Conservation (phyloP, 2,329 filamentous ascomycete species). For the Alternaria rosae region DNA sequence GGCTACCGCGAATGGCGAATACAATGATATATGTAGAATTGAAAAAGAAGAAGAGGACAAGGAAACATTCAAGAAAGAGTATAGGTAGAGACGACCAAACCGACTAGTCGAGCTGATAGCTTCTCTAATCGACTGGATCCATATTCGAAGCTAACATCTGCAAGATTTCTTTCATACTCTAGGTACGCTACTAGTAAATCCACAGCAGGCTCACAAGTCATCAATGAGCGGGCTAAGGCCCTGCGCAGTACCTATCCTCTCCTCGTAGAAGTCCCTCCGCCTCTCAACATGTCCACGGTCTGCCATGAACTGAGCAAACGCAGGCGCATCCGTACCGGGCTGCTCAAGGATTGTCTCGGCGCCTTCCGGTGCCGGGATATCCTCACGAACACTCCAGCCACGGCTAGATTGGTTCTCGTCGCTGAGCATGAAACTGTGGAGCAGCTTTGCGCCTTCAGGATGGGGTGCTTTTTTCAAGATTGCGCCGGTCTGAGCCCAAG, state of each 20-base stretch:
- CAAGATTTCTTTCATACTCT: too few species aligned
- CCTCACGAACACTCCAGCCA: slow-evolving; percentile 49
- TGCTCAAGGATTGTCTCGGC: slow-evolving; percentile 42
- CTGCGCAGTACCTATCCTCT: slow-evolving; percentile 53
- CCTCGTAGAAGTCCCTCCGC: slow-evolving; percentile 54
- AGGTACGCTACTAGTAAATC: too few species aligned
- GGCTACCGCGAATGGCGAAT: neutral
- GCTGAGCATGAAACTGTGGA: slow-evolving; percentile 58
- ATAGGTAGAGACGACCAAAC: neutral
- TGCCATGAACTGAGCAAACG: slow-evolving; percentile 54
- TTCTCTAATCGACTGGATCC: too few species aligned
- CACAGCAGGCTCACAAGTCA: slow-evolving; percentile 14
- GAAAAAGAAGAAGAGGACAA: neutral
- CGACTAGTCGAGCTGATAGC: too few species aligned
- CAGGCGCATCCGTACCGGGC: slow-evolving; percentile 47
- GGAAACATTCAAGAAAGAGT: too few species aligned
- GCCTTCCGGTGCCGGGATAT: slow-evolving; percentile 36
- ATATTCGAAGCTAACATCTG: too few species aligned
- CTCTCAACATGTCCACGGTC: slow-evolving; percentile 54
- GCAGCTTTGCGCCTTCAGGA: slow-evolving; percentile 60
- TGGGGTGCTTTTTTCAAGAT: slow-evolving; percentile 60
- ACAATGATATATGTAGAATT: neutral
- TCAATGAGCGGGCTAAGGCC: slow-evolving; percentile 51
- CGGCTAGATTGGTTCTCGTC: slow-evolving; percentile 49
- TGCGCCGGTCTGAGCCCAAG: slow-evolving; percentile 59